A percentile compares a stretch with the other conserved stretches of the same genome.
phyloP scores from a whole-genome alignment of 495 filamentous ascomycete species.

The Aspergillus taichungensis region DNA sequence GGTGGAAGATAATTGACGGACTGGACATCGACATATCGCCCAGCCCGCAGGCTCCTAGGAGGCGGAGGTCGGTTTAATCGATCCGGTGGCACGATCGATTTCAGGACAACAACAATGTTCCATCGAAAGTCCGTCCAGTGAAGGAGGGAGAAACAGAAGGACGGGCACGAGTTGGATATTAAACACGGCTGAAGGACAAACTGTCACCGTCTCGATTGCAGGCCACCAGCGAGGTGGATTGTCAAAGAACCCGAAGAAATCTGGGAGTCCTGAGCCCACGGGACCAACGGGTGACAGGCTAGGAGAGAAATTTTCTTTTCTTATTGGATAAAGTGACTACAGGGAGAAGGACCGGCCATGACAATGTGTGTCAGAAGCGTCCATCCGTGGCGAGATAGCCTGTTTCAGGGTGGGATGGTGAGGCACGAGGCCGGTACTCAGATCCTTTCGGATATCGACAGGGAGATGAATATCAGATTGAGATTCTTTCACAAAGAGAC shows the following conservation, averaged over 20 bases:
- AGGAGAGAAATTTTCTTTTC: no score
- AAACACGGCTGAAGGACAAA: no score
- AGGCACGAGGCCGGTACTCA: constrained; percentile 3
- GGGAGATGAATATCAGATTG: neutral
- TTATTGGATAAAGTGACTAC: no score
- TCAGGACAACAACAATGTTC: no score
- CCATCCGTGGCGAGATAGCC: neutral
- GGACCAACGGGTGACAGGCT: no score
- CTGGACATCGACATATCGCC: constrained; percentile 16
- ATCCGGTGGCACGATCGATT: neutral
- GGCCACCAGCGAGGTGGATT: no score
- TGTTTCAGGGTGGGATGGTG: constrained; percentile 13
- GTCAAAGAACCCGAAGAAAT: no score
- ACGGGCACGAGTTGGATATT: no score
- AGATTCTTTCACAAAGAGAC: neutral
- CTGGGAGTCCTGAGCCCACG: no score
- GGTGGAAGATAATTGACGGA: constrained; percentile 12
- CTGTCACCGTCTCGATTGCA: no score
- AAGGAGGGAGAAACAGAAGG: no score
- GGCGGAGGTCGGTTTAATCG: neutral
- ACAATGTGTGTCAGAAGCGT: constrained; percentile 9
- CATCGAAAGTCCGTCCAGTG: no score
- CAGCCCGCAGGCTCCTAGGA: constrained; percentile 4
- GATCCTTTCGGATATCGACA: neutral
- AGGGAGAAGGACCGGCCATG: constrained; percentile 4